Percentiles rank a stretch among this genome's conserved stretches.
phyloP scores from a whole-genome alignment of 192 early-diverging fungal species.

The Piromyces sp. region DNA sequence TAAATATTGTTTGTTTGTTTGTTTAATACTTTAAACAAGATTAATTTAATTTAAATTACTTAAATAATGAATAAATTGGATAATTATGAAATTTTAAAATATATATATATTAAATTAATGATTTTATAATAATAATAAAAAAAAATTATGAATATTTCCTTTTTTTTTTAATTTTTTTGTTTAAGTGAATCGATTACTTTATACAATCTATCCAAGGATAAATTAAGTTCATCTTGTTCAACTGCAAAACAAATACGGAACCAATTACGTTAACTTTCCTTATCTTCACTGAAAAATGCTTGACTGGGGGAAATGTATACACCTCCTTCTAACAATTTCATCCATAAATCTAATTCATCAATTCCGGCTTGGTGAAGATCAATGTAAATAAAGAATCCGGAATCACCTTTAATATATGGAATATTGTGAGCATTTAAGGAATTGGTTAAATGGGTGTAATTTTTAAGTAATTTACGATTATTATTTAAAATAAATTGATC shows the following conservation, averaged over 20 bases:
- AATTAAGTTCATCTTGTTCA: not conserved
- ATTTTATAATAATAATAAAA: no score
- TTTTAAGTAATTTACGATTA: conserved; percentile 25
- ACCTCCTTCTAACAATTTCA: not conserved
- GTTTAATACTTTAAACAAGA: no score
- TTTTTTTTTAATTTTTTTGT: not conserved
- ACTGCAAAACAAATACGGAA: not conserved
- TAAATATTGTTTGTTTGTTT: no score
- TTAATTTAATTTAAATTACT: no score
- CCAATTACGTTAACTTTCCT: not conserved
- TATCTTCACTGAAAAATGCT: not conserved
- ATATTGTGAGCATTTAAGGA: conserved; percentile 26
- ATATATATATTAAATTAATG: no score
- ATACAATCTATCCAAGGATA: not conserved
- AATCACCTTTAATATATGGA: conserved; percentile 34
- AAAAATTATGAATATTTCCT: no score
- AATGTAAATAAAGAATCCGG: conserved; percentile 58
- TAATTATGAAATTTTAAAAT: no score
- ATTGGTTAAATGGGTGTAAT: conserved; percentile 19
- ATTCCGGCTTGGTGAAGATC: conserved; percentile 14
- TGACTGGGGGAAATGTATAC: not conserved
- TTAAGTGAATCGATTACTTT: not conserved
- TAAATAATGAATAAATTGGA: no score
- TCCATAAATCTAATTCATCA: not conserved
- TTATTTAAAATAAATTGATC: conserved; percentile 40